A percentile compares a stretch with the other conserved stretches of the same genome.
Conservation (phyloP, 768 basidiomycete species). For the Panaeolus cyanescens region DNA sequence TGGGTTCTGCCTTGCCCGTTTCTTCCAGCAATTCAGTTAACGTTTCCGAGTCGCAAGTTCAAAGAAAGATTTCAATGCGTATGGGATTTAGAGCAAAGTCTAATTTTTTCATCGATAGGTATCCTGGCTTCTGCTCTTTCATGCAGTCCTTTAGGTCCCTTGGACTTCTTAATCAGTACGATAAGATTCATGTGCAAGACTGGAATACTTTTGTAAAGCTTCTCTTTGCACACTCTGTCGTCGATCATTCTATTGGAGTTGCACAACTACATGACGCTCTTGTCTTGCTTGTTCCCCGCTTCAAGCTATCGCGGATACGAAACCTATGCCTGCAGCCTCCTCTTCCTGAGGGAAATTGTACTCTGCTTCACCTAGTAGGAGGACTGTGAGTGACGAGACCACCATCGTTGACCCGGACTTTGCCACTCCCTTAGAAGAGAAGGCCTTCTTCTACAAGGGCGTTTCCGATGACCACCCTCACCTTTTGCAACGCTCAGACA, state of each 20-base stretch:
- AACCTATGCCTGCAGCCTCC: constrained; percentile 41
- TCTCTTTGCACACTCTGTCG: constrained; percentile 23
- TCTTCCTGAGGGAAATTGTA: constrained; percentile 40
- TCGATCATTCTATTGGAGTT: constrained; percentile 21
- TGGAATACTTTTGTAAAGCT: constrained; percentile 40
- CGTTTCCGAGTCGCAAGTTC: no score
- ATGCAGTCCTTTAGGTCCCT: constrained; percentile 73
- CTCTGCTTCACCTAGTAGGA: constrained; percentile 80
- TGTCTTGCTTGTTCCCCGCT: constrained; percentile 41
- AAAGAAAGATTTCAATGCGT: no score
- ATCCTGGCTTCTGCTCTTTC: constrained; percentile 78
- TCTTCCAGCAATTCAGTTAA: no score
- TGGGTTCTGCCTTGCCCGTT: no score
- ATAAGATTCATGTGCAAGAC: constrained; percentile 36
- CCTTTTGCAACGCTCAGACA: no score
- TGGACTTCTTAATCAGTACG: constrained; percentile 60
- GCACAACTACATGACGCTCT: constrained; percentile 39
- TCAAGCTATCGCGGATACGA: not conserved
- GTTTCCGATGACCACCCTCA: no score
- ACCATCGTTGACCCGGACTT: no score
- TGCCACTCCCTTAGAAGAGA: no score
- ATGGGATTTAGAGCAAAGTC: no score
- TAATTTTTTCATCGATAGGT: constrained; percentile 44
- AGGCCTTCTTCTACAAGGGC: no score
- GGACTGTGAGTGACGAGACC: no score